Evolutionary conservation across 2,329 filamentous ascomycete species (phyloP), one percentile per base, ranked within the genome.

Genomic region (Tolypocladium pustulatum): DNA sequence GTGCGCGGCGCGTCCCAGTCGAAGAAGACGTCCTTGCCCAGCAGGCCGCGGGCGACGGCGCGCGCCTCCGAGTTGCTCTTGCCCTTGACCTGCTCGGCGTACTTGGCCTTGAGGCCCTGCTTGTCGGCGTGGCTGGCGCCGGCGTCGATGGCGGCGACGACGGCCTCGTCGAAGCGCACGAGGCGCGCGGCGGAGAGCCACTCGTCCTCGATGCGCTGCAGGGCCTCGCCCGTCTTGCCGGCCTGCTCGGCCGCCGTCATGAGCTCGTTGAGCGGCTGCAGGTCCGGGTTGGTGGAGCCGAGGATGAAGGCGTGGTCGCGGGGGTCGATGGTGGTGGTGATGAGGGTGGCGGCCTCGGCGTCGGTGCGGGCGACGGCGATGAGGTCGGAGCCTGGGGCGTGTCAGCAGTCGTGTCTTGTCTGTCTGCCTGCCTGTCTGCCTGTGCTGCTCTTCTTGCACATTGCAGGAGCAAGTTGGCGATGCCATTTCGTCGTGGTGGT

Each of bases 1-100:
- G 94, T 97, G 61, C 94, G 82, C 27, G 94, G 87, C n/a, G 88
- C 79, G 59, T 97, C 92, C 94, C 94, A 99, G 79, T 99, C 86
- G 77, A 94, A 99, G 81, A 85, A 86, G 68, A 97, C 80, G 65
- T 96, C 91, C 8, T 84, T 79, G 59, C 92, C 92, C 1, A 90
- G 86, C 61, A 96, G 74, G 40, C 81, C 79, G 70, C 87, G 87
- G 55, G 94, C 92, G 66, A 95, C 83, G 53, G 86, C 87, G 64
- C 91, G 84, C 36, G 90, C 86, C 76, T 97, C 93, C 38, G 76
- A 68, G 75, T 95, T 91, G 78, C 85, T 89, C 83, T 96, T 97
- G 67, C 92, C 91, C 76, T 89, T 88, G 65, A 83, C 79, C 62
- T 84, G 78, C 59, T 78, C 69, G 61, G 81, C 73, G 80, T 93